phyloP scores from a whole-genome alignment of 148 eudicot species.

The Gaultheria prostrata region DNA sequence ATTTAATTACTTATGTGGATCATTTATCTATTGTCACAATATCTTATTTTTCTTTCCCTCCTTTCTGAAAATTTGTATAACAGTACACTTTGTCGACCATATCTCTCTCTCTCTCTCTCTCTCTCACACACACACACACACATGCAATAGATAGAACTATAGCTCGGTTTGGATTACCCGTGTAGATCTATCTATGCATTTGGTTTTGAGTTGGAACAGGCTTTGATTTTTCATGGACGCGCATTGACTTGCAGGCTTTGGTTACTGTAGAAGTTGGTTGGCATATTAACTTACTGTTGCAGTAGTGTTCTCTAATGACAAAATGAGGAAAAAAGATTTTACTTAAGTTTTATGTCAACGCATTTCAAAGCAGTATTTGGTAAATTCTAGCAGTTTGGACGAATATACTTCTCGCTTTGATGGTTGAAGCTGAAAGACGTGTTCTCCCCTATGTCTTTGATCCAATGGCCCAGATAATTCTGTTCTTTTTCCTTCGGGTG shows the following conservation, averaged over 20 bases:
- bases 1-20: not conserved
- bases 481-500: slow-evolving; percentile 4
- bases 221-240: not conserved
- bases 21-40: not conserved
- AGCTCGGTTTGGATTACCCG: not conserved
- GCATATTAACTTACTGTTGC: not conserved
- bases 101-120: too few relatives aligned
- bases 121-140: too few relatives aligned
- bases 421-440: not conserved
- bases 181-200: not conserved
- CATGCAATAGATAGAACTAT: too few relatives aligned
- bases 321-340: not conserved
- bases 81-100: not conserved
- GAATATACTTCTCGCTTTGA: not conserved
- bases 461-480: not conserved
- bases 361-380: not conserved
- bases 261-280: not conserved
- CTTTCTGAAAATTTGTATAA: not conserved
- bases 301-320: not conserved
- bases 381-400: not conserved
- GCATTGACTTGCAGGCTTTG: not conserved
- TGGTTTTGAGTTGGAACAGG: not conserved
- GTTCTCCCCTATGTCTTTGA: not conserved
- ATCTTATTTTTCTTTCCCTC: not conserved
- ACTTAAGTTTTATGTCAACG: not conserved